A percentile compares a stretch with the other conserved stretches of the same genome.
These are phyloP conservation scores for Microglena sp. DNA, from an alignment of 139 green algal genomes.

Conservation along the genomic window DNA sequence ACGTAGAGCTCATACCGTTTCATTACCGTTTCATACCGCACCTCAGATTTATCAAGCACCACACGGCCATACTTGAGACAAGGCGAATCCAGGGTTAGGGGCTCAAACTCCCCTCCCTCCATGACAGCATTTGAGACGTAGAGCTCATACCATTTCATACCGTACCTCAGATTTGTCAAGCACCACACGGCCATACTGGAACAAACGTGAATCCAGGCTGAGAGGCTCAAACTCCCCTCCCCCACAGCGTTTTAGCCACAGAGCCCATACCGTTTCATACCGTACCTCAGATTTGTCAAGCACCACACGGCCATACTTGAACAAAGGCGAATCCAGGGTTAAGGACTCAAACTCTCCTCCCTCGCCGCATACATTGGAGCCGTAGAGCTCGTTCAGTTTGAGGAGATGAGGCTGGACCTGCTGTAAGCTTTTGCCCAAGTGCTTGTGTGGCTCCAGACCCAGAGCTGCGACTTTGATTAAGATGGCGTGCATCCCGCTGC, in stretches of 20 bases:
- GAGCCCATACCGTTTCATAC: neutral
- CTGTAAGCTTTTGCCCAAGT: conserved; percentile 72
- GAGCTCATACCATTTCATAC: neutral
- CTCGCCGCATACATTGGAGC: conserved; percentile 89
- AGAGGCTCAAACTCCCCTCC: conserved; percentile 1
- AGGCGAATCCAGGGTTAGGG: neutral
- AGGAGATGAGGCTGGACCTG: conserved; percentile 48
- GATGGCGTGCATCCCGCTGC: conserved; percentile 55
- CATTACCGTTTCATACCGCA: too few relatives aligned
- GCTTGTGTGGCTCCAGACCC: conserved; percentile 68
- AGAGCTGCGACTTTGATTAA: conserved; percentile 80
- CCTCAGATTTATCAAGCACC: neutral
- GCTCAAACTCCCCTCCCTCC: conserved; percentile 1
- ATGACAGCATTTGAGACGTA: neutral
- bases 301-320: conserved; percentile 59
- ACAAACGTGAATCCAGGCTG: neutral
- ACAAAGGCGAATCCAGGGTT: conserved; percentile 80
- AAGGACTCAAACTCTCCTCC: conserved; percentile 97
- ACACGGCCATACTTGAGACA: neutral
- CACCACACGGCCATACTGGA: neutral
- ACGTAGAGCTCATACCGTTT: neutral
- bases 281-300: conserved; percentile 49
- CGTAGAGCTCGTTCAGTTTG: conserved; percentile 40
- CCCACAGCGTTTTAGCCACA: too few relatives aligned
- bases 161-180: neutral